phyloP scores from a whole-genome alignment of 495 filamentous ascomycete genomes.

The Talaromyces thailandensis region DNA sequence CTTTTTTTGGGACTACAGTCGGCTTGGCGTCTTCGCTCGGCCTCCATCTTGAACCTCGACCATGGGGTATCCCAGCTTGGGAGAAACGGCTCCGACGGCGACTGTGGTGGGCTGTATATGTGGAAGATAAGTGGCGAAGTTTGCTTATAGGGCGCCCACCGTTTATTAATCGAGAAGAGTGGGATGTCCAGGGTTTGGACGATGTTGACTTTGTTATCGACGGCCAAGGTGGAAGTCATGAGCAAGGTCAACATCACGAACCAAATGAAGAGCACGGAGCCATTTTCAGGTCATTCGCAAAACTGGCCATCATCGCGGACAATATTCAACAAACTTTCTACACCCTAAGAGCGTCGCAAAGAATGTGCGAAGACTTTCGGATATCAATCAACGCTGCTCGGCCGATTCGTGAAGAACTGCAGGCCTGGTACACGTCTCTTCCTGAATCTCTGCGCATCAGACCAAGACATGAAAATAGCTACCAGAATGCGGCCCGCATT shows the following conservation, averaged over 20 bases:
- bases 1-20: constrained; percentile 25
- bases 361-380: constrained; percentile 19
- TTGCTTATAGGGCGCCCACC: constrained; percentile 80
- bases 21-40: constrained; percentile 44
- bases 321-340: constrained; percentile 26
- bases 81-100: constrained; percentile 76
- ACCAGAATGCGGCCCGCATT: not conserved
- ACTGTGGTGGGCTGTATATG: constrained; percentile 83
- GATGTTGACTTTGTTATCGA: constrained; percentile 51
- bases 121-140: constrained; percentile 90
- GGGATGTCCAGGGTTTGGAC: constrained; percentile 65
- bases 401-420: constrained; percentile 17
- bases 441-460: constrained; percentile 15
- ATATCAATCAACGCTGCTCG: constrained; percentile 21
- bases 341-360: constrained; percentile 24
- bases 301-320: constrained; percentile 16
- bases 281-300: not conserved
- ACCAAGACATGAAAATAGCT: not conserved
- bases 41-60: constrained; percentile 77
- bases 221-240: not conserved
- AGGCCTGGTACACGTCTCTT: constrained; percentile 23
- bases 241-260: too few species aligned
- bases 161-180: constrained; percentile 69
- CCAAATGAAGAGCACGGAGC: not conserved
- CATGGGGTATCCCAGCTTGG: constrained; percentile 83